phyloP scores from a whole-genome alignment of 805 yeast species.

The Metschnikowia dekortorum region DNA sequence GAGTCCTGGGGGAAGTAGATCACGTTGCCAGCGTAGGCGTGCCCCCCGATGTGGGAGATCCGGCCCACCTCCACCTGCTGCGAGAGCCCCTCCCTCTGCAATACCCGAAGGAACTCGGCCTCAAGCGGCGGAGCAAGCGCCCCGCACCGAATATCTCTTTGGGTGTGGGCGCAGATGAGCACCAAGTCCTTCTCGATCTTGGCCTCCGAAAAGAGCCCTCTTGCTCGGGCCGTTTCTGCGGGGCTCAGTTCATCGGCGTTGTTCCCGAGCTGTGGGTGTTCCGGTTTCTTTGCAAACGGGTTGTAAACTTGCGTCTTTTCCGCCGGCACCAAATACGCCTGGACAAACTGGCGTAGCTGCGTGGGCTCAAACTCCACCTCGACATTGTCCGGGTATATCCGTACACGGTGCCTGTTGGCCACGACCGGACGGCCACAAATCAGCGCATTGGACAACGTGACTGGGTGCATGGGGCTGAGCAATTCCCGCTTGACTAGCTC shows the following conservation, averaged over 20 bases:
- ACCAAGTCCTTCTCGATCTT: slow-evolving; percentile 27
- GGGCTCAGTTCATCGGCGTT: too few species aligned
- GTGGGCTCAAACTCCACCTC: slow-evolving; percentile 32
- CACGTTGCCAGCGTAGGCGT: slow-evolving; percentile 80
- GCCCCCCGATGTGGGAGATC: slow-evolving; percentile 82
- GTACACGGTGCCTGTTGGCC: slow-evolving; percentile 22
- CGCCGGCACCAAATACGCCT: slow-evolving; percentile 37
- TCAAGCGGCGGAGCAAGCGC: slow-evolving; percentile 53
- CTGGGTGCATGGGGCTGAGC: slow-evolving; percentile 45
- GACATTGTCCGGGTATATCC: slow-evolving; percentile 53
- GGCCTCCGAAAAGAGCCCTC: slow-evolving; percentile 6
- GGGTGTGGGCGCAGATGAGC: slow-evolving; percentile 62
- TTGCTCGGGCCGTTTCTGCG: neutral
- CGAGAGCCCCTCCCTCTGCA: slow-evolving; percentile 30
- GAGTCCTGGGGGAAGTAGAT: slow-evolving; percentile 43
- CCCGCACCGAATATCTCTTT: slow-evolving; percentile 67
- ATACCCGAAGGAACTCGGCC: slow-evolving; percentile 45
- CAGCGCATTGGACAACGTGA: slow-evolving; percentile 45
- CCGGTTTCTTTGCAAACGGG: slow-evolving; percentile 15
- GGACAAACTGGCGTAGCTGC: slow-evolving; percentile 35
- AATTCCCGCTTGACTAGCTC: slow-evolving; percentile 27
- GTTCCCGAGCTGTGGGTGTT: neutral
- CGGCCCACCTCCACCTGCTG: slow-evolving; percentile 42
- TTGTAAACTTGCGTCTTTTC: slow-evolving; percentile 18
- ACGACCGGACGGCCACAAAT: neutral